These are phyloP conservation scores for Aspergillus felis DNA, from an alignment of 2,329 filamentous ascomycete species.

Conservation along the genomic window DNA sequence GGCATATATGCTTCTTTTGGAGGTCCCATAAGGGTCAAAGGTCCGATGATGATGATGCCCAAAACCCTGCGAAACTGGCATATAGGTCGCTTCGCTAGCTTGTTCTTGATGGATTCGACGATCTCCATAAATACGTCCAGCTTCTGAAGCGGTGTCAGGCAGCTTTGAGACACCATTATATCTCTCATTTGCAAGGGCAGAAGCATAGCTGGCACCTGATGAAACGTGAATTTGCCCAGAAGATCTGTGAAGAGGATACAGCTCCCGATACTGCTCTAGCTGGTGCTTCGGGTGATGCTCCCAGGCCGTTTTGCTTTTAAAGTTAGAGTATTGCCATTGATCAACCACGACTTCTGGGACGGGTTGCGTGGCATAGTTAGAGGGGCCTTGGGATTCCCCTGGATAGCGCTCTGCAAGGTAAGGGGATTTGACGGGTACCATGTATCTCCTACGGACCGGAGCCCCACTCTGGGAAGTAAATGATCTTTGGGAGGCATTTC, in stretches of 20 bases:
- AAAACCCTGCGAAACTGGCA: conserved; percentile 10
- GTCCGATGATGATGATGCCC: conserved; percentile 15
- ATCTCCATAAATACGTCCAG: conserved; percentile 16
- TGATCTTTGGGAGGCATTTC: conserved; percentile 12
- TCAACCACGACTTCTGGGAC: conserved; percentile 15
- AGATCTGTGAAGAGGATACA: conserved; percentile 7
- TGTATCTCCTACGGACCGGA: conserved; percentile 21
- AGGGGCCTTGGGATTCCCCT: conserved; percentile 13
- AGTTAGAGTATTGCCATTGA: conserved; percentile 13
- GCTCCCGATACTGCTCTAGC: conserved; percentile 5
- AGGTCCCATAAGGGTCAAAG: conserved; percentile 13
- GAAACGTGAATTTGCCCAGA: conserved; percentile 9
- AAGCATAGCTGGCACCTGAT: conserved; percentile 13
- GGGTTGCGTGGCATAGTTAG: conserved; percentile 11
- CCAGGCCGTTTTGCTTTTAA: conserved; percentile 14
- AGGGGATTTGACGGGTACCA: conserved; percentile 16
- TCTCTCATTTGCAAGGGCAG: conserved; percentile 16
- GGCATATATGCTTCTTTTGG: conserved; percentile 28
- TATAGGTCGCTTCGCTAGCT: conserved; percentile 6
- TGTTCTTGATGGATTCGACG: conserved; percentile 15
- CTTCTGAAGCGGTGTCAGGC: conserved; percentile 11
- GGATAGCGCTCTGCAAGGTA: conserved; percentile 15
- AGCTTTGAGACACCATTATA: conserved; percentile 14
- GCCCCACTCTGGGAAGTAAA: conserved; percentile 14
- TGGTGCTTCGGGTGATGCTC: conserved; percentile 2